Conservation (phyloP, 768 basidiomycete genomes). For the Nidularia sp. region DNA sequence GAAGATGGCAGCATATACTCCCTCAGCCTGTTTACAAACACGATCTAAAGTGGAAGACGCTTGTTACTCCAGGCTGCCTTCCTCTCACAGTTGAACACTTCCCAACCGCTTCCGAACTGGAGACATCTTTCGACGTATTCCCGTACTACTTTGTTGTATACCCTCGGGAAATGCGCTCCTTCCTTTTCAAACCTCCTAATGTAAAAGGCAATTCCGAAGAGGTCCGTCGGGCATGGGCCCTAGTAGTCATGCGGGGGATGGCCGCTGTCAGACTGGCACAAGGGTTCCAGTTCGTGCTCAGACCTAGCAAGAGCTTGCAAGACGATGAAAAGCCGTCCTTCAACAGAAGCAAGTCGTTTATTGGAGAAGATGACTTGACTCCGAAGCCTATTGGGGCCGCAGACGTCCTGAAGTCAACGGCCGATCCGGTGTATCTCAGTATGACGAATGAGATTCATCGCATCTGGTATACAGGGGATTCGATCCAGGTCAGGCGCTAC, state of each 20-base stretch:
- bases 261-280: conserved; percentile 88
- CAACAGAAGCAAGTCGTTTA: conserved; percentile 53
- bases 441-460: conserved; percentile 96
- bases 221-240: conserved; percentile 64
- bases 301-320: conserved; percentile 25
- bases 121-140: conserved; percentile 74
- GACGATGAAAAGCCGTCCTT: conserved; percentile 25
- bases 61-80: conserved; percentile 81
- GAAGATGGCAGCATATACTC: conserved; percentile 88
- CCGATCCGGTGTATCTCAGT: conserved; percentile 82
- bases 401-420: conserved; percentile 54
- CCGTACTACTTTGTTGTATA: conserved; percentile 89
- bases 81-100: conserved; percentile 91
- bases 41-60: conserved; percentile 88
- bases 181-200: conserved; percentile 70
- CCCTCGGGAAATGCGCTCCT: conserved; percentile 79
- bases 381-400: conserved; percentile 63
- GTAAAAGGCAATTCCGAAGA: conserved; percentile 49
- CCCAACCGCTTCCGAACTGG: conserved; percentile 70
- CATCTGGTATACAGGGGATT: conserved; percentile 87
- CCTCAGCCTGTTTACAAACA: conserved; percentile 72
- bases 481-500: conserved; percentile 84
- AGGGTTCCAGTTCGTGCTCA: conserved; percentile 90
- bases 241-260: conserved; percentile 89
- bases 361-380: conserved; percentile 46